Percentiles rank a stretch among this genome's conserved stretches.
phyloP scores from a whole-genome alignment of 2,329 filamentous ascomycete genomes.

The Stromatinia cepivora region DNA sequence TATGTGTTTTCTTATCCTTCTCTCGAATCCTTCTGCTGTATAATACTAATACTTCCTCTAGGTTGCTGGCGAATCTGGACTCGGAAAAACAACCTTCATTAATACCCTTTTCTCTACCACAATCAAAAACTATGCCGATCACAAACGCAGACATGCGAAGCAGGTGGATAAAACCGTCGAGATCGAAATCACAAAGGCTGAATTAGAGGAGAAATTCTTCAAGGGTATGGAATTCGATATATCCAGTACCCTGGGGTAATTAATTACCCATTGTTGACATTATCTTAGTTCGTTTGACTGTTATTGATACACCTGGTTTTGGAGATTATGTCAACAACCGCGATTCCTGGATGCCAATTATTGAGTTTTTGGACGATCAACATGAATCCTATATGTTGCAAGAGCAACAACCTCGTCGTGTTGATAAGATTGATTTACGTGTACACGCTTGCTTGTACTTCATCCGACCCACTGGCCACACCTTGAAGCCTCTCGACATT shows the following conservation, averaged over 20 bases:
- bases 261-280: constrained; percentile 28
- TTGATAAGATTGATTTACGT: constrained; percentile 98
- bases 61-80: constrained; percentile 97
- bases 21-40: background rate
- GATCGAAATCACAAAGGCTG: constrained; percentile 99
- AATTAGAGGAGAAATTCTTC: constrained; percentile 99
- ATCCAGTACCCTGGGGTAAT: background rate
- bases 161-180: constrained; percentile 99
- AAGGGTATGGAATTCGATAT: constrained; percentile 67
- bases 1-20: constrained; percentile 44
- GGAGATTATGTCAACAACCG: constrained; percentile 99
- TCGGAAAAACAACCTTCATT: constrained; percentile 99
- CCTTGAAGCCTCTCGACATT: constrained; percentile 96
- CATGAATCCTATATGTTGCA: constrained; percentile 99
- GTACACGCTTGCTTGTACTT: constrained; percentile 99
- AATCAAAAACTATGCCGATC: constrained; percentile 99
- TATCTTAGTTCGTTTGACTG: constrained; percentile 83
- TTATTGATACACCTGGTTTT: constrained; percentile 98
- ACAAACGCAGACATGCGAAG: constrained; percentile 98
- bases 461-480: constrained; percentile 97
- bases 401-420: constrained; percentile 97
- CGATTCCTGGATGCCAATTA: constrained; percentile 99
- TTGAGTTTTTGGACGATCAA: constrained; percentile 99
- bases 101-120: constrained; percentile 99
- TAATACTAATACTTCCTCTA: constrained; percentile 43